These are phyloP conservation scores for Neurospora crassa DNA, from an alignment of 2,329 filamentous ascomycete species.

Conservation along the genomic window DNA sequence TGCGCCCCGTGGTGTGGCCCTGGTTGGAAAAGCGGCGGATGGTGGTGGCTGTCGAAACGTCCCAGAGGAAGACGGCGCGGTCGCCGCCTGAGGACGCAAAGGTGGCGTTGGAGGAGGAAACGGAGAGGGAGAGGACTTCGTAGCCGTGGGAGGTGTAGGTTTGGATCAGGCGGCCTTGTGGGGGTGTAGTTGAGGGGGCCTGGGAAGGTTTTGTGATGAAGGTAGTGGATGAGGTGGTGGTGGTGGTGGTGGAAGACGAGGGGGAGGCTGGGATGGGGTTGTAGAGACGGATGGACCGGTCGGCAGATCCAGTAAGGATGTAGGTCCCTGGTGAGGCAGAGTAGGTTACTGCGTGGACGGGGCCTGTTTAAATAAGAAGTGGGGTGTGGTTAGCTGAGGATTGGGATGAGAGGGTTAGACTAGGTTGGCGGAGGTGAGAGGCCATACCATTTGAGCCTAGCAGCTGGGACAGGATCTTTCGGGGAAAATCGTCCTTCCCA, in stretches of 20 bases:
- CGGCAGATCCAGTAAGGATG: constrained; percentile 76
- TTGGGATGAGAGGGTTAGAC: neutral
- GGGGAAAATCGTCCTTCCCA: neutral
- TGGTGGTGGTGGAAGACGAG: constrained; percentile 11
- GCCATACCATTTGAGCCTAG: neutral
- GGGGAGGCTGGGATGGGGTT: constrained; percentile 44
- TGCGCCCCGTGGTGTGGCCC: constrained; percentile 55
- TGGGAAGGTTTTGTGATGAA: constrained; percentile 24
- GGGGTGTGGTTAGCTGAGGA: neutral
- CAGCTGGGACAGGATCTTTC: neutral
- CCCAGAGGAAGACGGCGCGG: constrained; percentile 87
- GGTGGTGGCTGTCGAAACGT: constrained; percentile 73
- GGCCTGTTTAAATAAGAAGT: constrained; percentile 38
- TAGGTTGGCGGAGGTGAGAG: neutral
- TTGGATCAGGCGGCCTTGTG: constrained; percentile 62
- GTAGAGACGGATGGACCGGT: constrained; percentile 78
- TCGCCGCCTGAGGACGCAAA: constrained; percentile 89
- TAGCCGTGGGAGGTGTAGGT: constrained; percentile 87
- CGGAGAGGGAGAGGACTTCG: constrained; percentile 73
- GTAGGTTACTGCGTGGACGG: constrained; percentile 64
- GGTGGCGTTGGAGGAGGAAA: constrained; percentile 66
- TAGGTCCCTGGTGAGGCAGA: constrained; percentile 65
- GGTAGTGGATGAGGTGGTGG: constrained; percentile 21
- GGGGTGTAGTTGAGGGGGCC: constrained; percentile 12
- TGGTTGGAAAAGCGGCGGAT: constrained; percentile 56